Base-by-base conservation (phyloP, 371 early-diverging fungal genomes). In the Conidiobolus incongruus region DNA sequence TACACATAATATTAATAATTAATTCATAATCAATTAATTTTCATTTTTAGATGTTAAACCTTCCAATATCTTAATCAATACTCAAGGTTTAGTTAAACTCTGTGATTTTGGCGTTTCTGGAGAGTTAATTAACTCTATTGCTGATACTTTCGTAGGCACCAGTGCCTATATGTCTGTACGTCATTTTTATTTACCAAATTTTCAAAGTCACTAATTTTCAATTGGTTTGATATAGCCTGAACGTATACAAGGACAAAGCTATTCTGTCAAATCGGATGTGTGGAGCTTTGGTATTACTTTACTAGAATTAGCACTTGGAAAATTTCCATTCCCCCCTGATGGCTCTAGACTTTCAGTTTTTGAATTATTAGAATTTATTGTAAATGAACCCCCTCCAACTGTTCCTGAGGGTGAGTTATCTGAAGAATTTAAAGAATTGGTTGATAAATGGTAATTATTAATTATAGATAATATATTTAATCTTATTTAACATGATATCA, bases 271-370 rank as follows among this genome's bases (percentile, higher is more conserved):
- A 51, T 86, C 87, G 13, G 96, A 95, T 56, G 81, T 89, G 19
- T 96, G 97, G 97, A 79, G 81, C 28, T 58, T 95, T 33, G 93
- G 93, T 4, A 75, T 94, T 33, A 81, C 92, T 2, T 55, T 94
- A 37, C 75, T 93, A 63, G 97, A 96, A 52, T 58, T 90, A 16
- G 93, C 91, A 2, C 60, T 81, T 34, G 89, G 81, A 38, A 64
- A 78, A 49, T 91, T 90, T 59, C 94, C 95, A 21, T 86, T 81
- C 51, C 79, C 77, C 40, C 72, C 83, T 8, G 77, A 75, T 41
- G 75, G 77, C 31, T 70, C 69, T 32, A 63, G 76, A 32, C 46
- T 84, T 37, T 71, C 88, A 6, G 77, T 87, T 20, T 76, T 95
- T 54, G 96, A 94, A 51, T 59, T 95, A 29, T 63, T 94, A 31